Evolutionary conservation across 495 filamentous ascomycete genomes (phyloP).

Genomic region (Baudoinia panamericana): DNA sequence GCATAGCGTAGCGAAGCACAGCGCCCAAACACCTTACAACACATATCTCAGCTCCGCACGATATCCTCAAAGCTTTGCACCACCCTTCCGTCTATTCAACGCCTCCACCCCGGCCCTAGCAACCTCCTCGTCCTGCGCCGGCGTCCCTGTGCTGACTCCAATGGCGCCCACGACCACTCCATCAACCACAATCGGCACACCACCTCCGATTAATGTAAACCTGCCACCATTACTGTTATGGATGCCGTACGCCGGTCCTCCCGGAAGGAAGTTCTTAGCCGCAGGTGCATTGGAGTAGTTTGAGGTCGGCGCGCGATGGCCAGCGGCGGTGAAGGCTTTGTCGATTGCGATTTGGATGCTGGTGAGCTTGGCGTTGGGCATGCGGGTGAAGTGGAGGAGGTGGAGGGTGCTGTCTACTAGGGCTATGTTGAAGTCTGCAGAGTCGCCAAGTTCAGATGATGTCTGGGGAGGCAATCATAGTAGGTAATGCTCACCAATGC

Average conservation of each 20-base stretch:
- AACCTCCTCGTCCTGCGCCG: slow-evolving; percentile 28
- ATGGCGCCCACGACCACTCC: slow-evolving; percentile 28
- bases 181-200: slow-evolving; percentile 26
- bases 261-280: slow-evolving; percentile 28
- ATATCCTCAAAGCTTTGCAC: slow-evolving; percentile 24
- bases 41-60: neutral
- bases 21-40: neutral
- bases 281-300: slow-evolving; percentile 26
- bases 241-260: slow-evolving; percentile 29
- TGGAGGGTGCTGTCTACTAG: slow-evolving; percentile 26
- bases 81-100: slow-evolving; percentile 20
- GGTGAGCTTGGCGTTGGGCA: slow-evolving; percentile 31
- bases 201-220: slow-evolving; percentile 30
- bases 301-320: slow-evolving; percentile 28
- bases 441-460: neutral
- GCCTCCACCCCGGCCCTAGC: slow-evolving; percentile 28
- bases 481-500: slow-evolving; percentile 20
- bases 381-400: slow-evolving; percentile 30
- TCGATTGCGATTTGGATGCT: slow-evolving; percentile 31
- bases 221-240: slow-evolving; percentile 27
- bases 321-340: slow-evolving; percentile 33
- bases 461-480: neutral
- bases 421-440: slow-evolving; percentile 29
- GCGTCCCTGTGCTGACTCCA: slow-evolving; percentile 29
- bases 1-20: neutral